Conservation (phyloP, 495 filamentous ascomycete species). For the Aspergillus sclerotioniger region DNA sequence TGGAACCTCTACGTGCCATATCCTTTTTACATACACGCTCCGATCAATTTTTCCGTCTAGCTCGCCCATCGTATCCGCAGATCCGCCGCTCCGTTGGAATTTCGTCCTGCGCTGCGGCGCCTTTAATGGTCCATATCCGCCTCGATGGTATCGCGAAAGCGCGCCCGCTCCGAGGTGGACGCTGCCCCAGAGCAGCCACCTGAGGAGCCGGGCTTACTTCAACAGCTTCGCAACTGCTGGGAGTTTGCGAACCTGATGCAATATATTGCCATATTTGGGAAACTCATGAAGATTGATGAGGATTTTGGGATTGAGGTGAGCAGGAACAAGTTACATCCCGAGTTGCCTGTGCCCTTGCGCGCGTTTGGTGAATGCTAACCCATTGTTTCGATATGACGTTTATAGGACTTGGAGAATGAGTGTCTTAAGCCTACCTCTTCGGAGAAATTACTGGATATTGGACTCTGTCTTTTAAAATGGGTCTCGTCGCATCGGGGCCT, state of each 20-base stretch:
- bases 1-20: background rate
- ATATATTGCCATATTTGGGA: conserved; percentile 86
- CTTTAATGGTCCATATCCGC: conserved; percentile 35
- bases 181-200: conserved; percentile 40
- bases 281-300: conserved; percentile 83
- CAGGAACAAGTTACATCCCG: conserved; percentile 12
- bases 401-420: conserved; percentile 84
- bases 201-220: conserved; percentile 55
- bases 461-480: conserved; percentile 85
- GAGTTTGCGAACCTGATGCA: conserved; percentile 94
- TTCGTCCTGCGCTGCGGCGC: conserved; percentile 24
- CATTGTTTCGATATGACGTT: conserved; percentile 2
- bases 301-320: conserved; percentile 81
- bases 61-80: background rate
- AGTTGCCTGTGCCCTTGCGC: no score
- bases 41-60: background rate
- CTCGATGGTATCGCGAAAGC: conserved; percentile 63
- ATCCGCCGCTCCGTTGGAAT: conserved; percentile 8
- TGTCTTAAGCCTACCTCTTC: conserved; percentile 76
- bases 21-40: conserved; percentile 8
- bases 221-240: conserved; percentile 82
- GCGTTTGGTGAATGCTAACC: conserved; percentile 15
- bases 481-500: conserved; percentile 91
- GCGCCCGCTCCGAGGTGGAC: conserved; percentile 67
- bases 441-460: conserved; percentile 71